These are phyloP conservation scores for Stachybotrys echinatus DNA, from an alignment of 2,329 filamentous ascomycete genomes.

Conservation along the genomic window DNA sequence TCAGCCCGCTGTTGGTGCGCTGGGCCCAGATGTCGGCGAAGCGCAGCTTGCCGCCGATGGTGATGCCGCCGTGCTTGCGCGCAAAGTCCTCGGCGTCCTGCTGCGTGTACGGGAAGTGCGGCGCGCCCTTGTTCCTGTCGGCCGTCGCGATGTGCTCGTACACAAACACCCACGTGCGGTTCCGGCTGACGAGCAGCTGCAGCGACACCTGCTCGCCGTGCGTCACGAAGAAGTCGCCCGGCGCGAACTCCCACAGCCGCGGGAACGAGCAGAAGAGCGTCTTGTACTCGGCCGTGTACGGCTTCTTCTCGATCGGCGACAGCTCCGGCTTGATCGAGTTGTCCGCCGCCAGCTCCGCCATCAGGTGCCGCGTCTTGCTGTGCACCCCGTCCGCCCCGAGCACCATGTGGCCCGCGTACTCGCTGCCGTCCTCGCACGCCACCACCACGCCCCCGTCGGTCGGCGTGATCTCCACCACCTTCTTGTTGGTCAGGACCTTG, in stretches of 20 bases:
- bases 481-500: constrained; percentile 20
- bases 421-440: constrained; percentile 24
- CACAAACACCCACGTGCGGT: background rate
- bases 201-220: background rate
- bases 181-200: background rate
- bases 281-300: constrained; percentile 24
- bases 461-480: constrained; percentile 14
- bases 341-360: constrained; percentile 22
- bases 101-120: constrained; percentile 15
- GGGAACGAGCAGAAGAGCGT: constrained; percentile 23
- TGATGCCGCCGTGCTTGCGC: constrained; percentile 16
- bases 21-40: constrained; percentile 14
- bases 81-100: constrained; percentile 17
- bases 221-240: background rate
- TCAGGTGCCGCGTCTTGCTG: constrained; percentile 26
- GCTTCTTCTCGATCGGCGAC: constrained; percentile 16
- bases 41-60: constrained; percentile 9
- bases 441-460: constrained; percentile 18
- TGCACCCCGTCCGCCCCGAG: constrained; percentile 38
- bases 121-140: background rate
- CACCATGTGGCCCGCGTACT: constrained; percentile 26
- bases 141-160: background rate
- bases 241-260: background rate
- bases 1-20: constrained; percentile 10
- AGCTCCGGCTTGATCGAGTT: constrained; percentile 3